Percentiles rank a stretch among this genome's conserved stretches.
These are phyloP conservation scores for Bothriochloa decipiens DNA, from an alignment of 176 grass and related monocot species.

Conservation along the genomic window DNA sequence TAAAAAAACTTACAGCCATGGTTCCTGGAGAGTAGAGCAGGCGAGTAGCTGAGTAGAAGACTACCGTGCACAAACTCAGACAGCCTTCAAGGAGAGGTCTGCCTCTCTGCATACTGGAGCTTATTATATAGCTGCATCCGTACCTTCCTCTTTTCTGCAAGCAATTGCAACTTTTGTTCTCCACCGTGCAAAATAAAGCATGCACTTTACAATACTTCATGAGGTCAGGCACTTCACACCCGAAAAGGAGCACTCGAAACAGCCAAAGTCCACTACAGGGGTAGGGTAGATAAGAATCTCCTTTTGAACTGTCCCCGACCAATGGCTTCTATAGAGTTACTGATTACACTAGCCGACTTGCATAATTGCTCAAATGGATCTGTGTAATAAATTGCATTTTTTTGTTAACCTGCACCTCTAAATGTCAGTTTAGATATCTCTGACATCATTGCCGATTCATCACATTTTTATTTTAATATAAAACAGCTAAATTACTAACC, in stretches of 20 bases:
- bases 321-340: conserved; percentile 42
- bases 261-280: not conserved
- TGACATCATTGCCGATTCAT: not conserved
- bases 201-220: conserved; percentile 34
- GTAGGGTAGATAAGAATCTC: conserved; percentile 45
- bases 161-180: conserved; percentile 55
- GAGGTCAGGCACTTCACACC: conserved; percentile 60
- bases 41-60: conserved; percentile 15
- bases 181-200: conserved; percentile 56
- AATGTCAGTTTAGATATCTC: not conserved
- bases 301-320: conserved; percentile 62
- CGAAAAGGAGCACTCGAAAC: conserved; percentile 32
- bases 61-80: conserved; percentile 23
- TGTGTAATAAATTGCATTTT: not conserved
- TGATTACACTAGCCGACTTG: not conserved
- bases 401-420: not conserved
- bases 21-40: conserved; percentile 4
- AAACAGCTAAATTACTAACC: not conserved
- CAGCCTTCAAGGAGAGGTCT: conserved; percentile 24
- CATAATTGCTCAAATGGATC: not conserved
- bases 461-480: not conserved
- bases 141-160: conserved; percentile 56
- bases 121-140: conserved; percentile 66
- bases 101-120: conserved; percentile 13
- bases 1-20: conserved; percentile 71